Conservation (phyloP, 495 filamentous ascomycete species). For the Chaetomium fimeti region DNA sequence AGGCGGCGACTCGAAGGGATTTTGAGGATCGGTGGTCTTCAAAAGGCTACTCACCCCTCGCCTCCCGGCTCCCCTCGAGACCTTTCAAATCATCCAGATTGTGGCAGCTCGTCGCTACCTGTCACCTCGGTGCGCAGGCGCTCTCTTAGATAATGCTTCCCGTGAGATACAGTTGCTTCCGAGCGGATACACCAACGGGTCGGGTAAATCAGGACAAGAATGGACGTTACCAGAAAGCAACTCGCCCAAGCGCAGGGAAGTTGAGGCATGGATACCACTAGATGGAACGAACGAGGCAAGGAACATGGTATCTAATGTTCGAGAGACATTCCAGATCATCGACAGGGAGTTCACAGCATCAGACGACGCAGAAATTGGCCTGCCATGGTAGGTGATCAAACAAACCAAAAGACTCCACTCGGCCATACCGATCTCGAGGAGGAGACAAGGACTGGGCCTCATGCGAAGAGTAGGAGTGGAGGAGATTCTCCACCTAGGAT, state of each 20-base stretch:
- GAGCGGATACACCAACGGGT: conserved; percentile 19
- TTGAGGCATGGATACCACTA: not conserved
- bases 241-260: not conserved
- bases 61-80: not conserved
- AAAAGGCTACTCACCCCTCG: not conserved
- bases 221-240: not conserved
- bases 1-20: not conserved
- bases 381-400: conserved; percentile 31
- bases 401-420: conserved; percentile 18
- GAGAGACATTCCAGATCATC: conserved; percentile 28
- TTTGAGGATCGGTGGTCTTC: not conserved
- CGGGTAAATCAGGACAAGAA: conserved; percentile 22
- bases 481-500: conserved; percentile 1
- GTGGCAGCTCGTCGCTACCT: not conserved
- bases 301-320: conserved; percentile 10
- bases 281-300: not conserved
- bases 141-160: not conserved
- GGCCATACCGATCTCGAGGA: conserved; percentile 19
- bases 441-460: conserved; percentile 27
- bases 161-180: not conserved
- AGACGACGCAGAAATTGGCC: conserved; percentile 8
- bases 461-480: conserved; percentile 13
- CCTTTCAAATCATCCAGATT: not conserved
- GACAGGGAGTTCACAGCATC: conserved; percentile 11
- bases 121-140: not conserved